Base-by-base conservation (phyloP, 805 yeast species). In the Saturnispora dispora region DNA sequence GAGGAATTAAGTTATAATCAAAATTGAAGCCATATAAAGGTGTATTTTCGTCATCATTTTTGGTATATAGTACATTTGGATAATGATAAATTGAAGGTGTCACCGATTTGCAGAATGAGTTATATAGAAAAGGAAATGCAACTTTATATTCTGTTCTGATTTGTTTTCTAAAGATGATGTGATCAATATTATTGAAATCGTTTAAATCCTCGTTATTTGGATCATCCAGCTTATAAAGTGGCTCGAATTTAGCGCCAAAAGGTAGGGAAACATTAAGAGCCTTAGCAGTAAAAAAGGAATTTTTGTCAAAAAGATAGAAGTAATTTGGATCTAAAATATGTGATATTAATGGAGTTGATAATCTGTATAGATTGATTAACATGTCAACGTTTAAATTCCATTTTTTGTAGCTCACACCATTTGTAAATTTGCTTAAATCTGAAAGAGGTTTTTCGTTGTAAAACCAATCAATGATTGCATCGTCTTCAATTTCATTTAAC, bases 161-260 rank as follows among this genome's bases (percentile, higher is more conserved):
- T 0, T 88, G 87, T 15, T 71, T 71, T 54, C 99, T 75, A 67
- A 87, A 84, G 22, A 93, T 88, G 23, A 89, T 81, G 62, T 96
- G 72, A 61, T 90, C 96, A 39, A 91, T 76, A 8, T 96, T 79
- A 60, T 90, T 90, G 69, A 93, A 90, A 64, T 91, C 98, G 50
- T 86, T 88, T 65, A 77, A 85, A 63, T 90, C 97, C 53, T 85
- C 91, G 27, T 65, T 64, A 45, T 81, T 85, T 27, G 75, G 74
- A 57, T 81, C 81, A 37, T 73, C 70, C 48, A 83, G 86, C 54
- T 82, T 81, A 67, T 74, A 80, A 15, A 90, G 67, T 0, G 96
- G 96, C 68, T 90, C 98, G 66, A 89, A 93, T 63, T 85, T 87
- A 11, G 99, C 98, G 0, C 99, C 99, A 11, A 96, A 96, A 0